Base-by-base conservation (phyloP, 2,329 filamentous ascomycete species). In the Huntiella bhutanensis region DNA sequence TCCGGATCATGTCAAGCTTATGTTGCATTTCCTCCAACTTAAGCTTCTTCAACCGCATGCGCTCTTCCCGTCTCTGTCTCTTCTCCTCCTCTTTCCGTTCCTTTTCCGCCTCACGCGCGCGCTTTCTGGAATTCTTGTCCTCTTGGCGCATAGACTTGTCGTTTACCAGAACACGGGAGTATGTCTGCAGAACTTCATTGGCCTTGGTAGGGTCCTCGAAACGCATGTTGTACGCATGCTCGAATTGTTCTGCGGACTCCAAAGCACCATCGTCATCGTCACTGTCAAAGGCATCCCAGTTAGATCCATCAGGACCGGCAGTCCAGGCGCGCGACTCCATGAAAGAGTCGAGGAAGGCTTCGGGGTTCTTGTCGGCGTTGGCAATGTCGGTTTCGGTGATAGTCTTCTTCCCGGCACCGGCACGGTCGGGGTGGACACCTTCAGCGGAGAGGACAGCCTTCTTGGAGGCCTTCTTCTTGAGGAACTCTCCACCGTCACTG, bases 311-410 rank as follows among this genome's bases (percentile, higher is more conserved):
- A 7, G 73, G 71, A 16, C 41, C 41, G 0, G 82, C 75, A 5
- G 88, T 73, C 91, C 91, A 98, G 12, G 87, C 88, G 49, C 87
- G 77, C 5, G 87, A 73, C n/a, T 81, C 74, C 73, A 98, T 75
- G 64, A 94, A 98, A 60, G 95, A 94, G 46, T 84, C 88, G n/a
- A 98, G 66, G 59, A 85, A 98, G 1, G 74, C 80, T 57, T 96
- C 88, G 0, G 88, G 91, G 58, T 98, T 79, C 59, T 84, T 82
- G 56, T 94, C 82, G 34, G 91, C 86, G 49, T 74, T 72, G 41
- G 75, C 69, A 38, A 94, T 66, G 54, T 91, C 80, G 10, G 73
- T 55, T 47, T 83, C 68, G 17, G 60, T 68, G 42, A 70, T 62
- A 43, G 70, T 59, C 6, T 32, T 32, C 52, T 69, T 68, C 7